Conservation (phyloP, 1,284 basidiomycete species). For the Pterulicium gracile region DNA sequence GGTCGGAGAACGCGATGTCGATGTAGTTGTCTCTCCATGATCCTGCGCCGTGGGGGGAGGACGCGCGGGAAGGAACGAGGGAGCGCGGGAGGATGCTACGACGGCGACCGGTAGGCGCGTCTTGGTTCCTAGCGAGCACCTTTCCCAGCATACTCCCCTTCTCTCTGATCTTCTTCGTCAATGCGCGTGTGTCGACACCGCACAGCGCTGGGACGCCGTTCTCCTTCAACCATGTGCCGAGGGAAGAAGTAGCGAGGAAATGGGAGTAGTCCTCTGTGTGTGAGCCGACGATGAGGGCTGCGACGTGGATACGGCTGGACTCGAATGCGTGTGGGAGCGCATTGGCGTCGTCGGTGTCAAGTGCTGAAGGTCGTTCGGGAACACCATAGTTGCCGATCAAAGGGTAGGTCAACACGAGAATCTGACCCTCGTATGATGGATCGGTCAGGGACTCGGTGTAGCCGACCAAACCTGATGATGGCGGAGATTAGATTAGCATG, state of each 20-base stretch:
- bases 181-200: conserved; percentile 92
- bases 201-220: conserved; percentile 92
- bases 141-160: conserved; percentile 90
- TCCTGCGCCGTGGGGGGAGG: conserved; percentile 37
- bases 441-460: conserved; percentile 98
- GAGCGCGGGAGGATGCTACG: conserved; percentile 22
- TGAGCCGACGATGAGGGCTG: conserved; percentile 88
- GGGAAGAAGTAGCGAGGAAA: conserved; percentile 83
- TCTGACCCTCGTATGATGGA: conserved; percentile 98
- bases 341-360: conserved; percentile 41
- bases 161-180: conserved; percentile 94
- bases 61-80: conserved; percentile 35
- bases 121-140: conserved; percentile 54
- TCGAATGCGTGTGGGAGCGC: conserved; percentile 80
- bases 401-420: conserved; percentile 95
- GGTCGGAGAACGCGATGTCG: conserved; percentile 79
- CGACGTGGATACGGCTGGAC: conserved; percentile 88
- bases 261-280: conserved; percentile 95
- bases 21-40: conserved; percentile 79
- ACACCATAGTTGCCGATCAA: conserved; percentile 98
- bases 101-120: conserved; percentile 24
- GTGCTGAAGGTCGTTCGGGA: conserved; percentile 54
- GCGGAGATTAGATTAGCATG: conserved; percentile 8
- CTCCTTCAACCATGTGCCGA: conserved; percentile 92
- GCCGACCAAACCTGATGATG: conserved; percentile 85